phyloP scores from a whole-genome alignment of 164 flowering plant genomes.

The Euptelea pleiosperma region DNA sequence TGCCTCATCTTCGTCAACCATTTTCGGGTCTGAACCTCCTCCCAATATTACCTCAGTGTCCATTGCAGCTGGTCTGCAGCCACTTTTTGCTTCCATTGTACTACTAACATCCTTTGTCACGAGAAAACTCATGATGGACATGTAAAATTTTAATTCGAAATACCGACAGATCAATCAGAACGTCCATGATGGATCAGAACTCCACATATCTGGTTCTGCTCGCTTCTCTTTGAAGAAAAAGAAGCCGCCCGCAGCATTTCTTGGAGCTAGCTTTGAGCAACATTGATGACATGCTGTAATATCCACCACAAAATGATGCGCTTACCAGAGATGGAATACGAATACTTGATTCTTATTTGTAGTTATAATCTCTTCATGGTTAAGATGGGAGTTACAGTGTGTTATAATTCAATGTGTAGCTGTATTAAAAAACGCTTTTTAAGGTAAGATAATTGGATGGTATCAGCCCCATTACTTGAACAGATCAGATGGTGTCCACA shows the following conservation, averaged over 20 bases:
- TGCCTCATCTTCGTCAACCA: conserved; percentile 25
- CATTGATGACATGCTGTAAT: no score
- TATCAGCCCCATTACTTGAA: neutral
- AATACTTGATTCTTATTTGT: no score
- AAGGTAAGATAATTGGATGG: neutral
- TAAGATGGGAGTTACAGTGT: no score
- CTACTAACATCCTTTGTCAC: conserved; percentile 28
- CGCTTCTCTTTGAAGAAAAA: neutral
- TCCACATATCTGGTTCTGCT: no score
- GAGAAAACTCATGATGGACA: conserved; percentile 8
- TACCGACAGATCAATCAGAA: neutral
- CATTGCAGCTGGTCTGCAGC: conserved; percentile 24
- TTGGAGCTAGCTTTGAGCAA: conserved; percentile 3
- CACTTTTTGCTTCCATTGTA: conserved; percentile 21
- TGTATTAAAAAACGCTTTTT: no score
- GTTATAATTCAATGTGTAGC: no score
- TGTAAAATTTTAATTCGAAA: neutral
- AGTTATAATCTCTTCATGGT: no score
- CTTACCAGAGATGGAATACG: no score
- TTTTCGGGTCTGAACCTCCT: conserved; percentile 44
- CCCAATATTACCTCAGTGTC: conserved; percentile 34
- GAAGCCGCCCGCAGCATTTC: neutral
- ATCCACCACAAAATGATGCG: no score
- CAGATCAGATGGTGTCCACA: neutral
- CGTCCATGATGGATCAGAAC: no score